Percentiles rank a stretch among this genome's conserved stretches.
Conservation (phyloP, 129 eudicot genomes). For the Silybum marianum region DNA sequence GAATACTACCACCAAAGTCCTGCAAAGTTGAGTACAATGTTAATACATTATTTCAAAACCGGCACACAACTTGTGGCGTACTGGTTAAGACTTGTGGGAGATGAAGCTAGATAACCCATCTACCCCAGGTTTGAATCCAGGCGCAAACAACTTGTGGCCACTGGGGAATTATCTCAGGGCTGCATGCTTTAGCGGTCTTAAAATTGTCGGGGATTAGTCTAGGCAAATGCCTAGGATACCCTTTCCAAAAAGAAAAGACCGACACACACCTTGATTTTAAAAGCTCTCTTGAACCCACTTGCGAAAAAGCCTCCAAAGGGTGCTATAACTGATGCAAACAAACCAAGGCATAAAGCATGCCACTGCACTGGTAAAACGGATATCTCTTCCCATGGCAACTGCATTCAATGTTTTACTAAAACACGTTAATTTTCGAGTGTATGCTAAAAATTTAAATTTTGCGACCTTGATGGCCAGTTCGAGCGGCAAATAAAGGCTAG, state of each 20-base stretch:
- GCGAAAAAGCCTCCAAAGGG: conserved; percentile 78
- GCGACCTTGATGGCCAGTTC: too few species aligned
- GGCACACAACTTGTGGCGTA: too few species aligned
- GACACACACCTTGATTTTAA: conserved; percentile 65
- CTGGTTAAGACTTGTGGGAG: too few species aligned
- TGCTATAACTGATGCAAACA: conserved; percentile 69
- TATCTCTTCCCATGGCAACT: conserved; percentile 57
- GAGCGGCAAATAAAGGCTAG: too few species aligned
- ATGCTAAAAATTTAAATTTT: background rate
- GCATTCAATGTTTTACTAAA: conserved; percentile 9
- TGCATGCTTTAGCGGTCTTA: too few species aligned
- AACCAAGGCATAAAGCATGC: conserved; percentile 63
- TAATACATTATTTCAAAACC: background rate
- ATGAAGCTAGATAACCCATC: too few species aligned
- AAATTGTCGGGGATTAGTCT: too few species aligned
- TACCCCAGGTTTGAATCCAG: too few species aligned
- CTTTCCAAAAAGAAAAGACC: too few species aligned
- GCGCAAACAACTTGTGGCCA: too few species aligned
- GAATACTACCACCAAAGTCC: conserved; percentile 75
- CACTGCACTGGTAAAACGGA: conserved; percentile 56
- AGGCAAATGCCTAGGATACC: too few species aligned
- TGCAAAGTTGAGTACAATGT: conserved; percentile 4
- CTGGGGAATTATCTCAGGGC: too few species aligned
- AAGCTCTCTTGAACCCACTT: conserved; percentile 68
- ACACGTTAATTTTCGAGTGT: background rate